Evolutionary conservation across 495 filamentous ascomycete species (phyloP).

Genomic region (Daldinia bambusicola): DNA sequence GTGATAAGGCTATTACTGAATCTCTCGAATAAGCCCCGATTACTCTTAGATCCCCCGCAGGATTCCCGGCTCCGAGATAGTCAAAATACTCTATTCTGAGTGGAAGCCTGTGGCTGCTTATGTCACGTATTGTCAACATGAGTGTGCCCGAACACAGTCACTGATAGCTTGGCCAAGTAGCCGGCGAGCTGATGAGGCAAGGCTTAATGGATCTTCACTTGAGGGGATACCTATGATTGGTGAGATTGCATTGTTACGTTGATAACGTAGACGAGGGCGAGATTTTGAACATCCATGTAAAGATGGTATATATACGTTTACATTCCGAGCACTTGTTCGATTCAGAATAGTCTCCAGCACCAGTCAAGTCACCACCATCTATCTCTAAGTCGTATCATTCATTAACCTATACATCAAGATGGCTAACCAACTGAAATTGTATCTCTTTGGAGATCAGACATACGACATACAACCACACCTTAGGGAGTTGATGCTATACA

Average conservation of each 20-base stretch:
- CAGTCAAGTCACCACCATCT: not conserved
- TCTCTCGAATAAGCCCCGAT: constrained; percentile 9
- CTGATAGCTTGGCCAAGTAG: not conserved
- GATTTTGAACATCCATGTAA: not conserved
- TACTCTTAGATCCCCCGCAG: constrained; percentile 3
- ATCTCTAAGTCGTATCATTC: not conserved
- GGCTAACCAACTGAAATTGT: constrained; percentile 27
- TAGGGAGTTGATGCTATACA: constrained; percentile 55
- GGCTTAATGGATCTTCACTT: not conserved
- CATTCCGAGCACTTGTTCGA: not conserved
- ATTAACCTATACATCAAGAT: constrained; percentile 14
- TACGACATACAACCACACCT: constrained; percentile 67
- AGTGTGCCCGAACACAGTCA: not conserved
- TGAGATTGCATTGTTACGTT: not conserved
- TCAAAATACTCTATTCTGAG: not conserved
- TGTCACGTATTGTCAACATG: not conserved
- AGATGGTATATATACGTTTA: not conserved
- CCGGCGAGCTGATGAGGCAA: not conserved
- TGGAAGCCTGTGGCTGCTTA: constrained; percentile 6
- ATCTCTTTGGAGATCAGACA: constrained; percentile 72
- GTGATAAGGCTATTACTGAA: not conserved
- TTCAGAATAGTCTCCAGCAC: not conserved
- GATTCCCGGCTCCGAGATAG: constrained; percentile 6
- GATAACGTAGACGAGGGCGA: not conserved
- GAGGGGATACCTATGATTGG: not conserved